Evolutionary conservation across 768 basidiomycete species (phyloP), one percentile per base, ranked within the genome.

Genomic region (Dioszegia crocea): DNA sequence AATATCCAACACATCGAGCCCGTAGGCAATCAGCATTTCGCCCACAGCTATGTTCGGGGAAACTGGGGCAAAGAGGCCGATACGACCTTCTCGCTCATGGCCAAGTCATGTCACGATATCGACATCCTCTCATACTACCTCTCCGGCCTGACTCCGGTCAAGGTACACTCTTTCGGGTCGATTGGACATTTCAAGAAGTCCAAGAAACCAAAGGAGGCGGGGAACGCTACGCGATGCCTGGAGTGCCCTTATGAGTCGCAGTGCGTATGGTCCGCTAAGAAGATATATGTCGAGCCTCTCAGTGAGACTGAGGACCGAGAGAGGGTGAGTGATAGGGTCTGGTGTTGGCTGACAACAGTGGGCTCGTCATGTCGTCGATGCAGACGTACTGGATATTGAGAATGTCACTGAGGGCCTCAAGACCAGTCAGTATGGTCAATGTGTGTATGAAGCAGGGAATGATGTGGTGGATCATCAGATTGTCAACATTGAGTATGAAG

Each of bases 381-480:
- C 86, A 5, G 58, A 60, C 24, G 70, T 88, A 12, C 87, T 90
- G 2, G 91, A 92, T 70, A 87, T 92, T 45, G 91, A 93, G 78
- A 91, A 87, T 73, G 80, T 93, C 58, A 85, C 84, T 0, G 81
- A 82, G 1, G 89, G 88, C 0, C 79, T 93, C n/a, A 81, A 79
- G 46, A 85, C 87, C 2, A 57, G 56, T 30, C 84, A 86, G 17
- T 91, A 91, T 59, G 91, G 91, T 0, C 77, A 80, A 56, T 93
- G 91, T 68, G 89, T 90, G 5, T 93, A 93, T 73, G 89, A 91
- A 71, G 82, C 84, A 53, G 79, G 82, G 43, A 93, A 93, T 71
- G 87, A 92, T 70, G 89, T 93, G 46, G 89, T 87, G 67, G 90
- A 93, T 76, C 85, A 93, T 64, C 90, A 92, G 77, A 87, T 92